These are phyloP conservation scores for Botrytis byssoidea DNA, from an alignment of 2,329 filamentous ascomycete species.

Conservation along the genomic window DNA sequence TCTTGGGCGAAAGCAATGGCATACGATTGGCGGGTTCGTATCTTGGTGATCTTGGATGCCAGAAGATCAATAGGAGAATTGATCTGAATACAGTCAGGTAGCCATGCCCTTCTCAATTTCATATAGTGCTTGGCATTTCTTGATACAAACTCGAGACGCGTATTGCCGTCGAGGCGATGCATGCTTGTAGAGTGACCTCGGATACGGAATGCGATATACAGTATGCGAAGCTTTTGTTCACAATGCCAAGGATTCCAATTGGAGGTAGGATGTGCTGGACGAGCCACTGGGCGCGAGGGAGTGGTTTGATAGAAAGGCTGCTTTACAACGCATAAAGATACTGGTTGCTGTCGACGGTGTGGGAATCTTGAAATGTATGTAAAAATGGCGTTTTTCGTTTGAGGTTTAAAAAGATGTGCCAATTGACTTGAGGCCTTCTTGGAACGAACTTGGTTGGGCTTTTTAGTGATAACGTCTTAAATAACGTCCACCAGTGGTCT, in stretches of 20 bases:
- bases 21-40: neutral
- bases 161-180: neutral
- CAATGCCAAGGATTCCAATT: neutral
- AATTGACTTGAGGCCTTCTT: neutral
- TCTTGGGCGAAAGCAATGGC: neutral
- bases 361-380: neutral
- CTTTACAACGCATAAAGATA: neutral
- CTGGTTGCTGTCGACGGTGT: neutral
- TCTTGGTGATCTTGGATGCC: neutral
- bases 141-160: neutral
- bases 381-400: neutral
- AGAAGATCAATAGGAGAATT: neutral
- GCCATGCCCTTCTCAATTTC: neutral
- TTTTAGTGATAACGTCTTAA: neutral
- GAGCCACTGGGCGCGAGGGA: neutral
- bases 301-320: neutral
- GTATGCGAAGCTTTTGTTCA: neutral
- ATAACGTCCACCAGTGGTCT: too few relatives aligned
- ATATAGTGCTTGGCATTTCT: neutral
- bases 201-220: neutral
- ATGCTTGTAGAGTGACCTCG: neutral
- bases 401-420: neutral
- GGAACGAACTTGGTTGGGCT: neutral
- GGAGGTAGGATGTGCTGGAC: neutral
- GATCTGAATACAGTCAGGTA: neutral